Evolutionary conservation across 306 rosid genomes (phyloP).

Genomic region (Pueraria montana): DNA sequence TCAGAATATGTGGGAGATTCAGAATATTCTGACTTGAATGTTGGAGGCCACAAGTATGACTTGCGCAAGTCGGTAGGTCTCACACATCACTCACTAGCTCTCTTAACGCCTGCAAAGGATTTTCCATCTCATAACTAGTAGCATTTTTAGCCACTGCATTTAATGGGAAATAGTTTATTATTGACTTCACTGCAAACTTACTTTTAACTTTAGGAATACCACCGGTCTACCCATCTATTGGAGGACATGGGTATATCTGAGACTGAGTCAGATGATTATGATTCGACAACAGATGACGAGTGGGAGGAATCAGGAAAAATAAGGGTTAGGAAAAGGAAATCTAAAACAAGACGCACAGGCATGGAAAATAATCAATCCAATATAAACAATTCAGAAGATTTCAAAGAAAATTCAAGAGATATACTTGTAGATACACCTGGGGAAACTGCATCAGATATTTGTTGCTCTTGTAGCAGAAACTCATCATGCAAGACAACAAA

Average conservation of each 20-base stretch:
- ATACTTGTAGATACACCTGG: constrained; percentile 25
- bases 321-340: constrained; percentile 51
- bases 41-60: constrained; percentile 68
- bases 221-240: constrained; percentile 57
- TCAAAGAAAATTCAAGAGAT: constrained; percentile 56
- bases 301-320: constrained; percentile 57
- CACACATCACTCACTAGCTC: constrained; percentile 6
- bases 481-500: constrained; percentile 83
- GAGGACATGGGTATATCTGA: constrained; percentile 88
- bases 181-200: constrained; percentile 11
- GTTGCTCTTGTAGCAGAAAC: constrained; percentile 77
- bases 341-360: constrained; percentile 51
- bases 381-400: constrained; percentile 40
- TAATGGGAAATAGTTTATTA: constrained; percentile 1
- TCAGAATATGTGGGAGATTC: constrained; percentile 49
- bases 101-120: background rate
- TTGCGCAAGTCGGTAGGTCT: constrained; percentile 68
- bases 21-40: constrained; percentile 38
- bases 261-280: constrained; percentile 68
- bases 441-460: constrained; percentile 46
- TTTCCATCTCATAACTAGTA: background rate
- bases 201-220: constrained; percentile 63
- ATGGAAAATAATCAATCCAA: constrained; percentile 38
- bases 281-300: constrained; percentile 54
- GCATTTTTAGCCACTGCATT: background rate